Base-by-base conservation (phyloP, 2,329 filamentous ascomycete genomes). In the Drechslerella coelobrocha region DNA sequence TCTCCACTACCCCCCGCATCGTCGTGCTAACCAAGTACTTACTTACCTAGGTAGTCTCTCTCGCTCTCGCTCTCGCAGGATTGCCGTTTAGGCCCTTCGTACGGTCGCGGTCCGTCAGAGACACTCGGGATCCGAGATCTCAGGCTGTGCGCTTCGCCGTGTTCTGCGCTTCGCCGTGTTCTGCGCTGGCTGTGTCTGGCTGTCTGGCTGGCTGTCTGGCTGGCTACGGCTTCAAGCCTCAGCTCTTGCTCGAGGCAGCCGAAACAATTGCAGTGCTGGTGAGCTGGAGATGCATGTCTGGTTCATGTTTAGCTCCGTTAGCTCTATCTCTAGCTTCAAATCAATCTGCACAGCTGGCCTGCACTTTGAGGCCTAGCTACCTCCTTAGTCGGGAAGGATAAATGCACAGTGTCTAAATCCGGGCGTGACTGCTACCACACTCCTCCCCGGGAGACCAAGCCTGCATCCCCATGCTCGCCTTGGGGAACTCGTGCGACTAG, bases 241-340 rank as follows among this genome's bases (percentile, higher is more conserved):
- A n/a, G 29, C 45, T 51, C 45, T 57, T 19, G 17, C 23, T 34
- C 57, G 65, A 62, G 65, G 65, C 65, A 62, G 10, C 52, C 61
- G 57, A 61, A 23, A 61, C 51, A 56, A 7, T 43, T 21, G 19
- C 26, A 17, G 29, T 52, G 19, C 52, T 69, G 21, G 19, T 21
- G 41, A 19, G 21, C 3, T 17, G 19, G 41, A 6, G n/a, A 14
- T 9, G 4, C 2, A 19, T 45, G 41, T 31, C 29, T 31, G 12
- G 12, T 12, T 12, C 29, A 10, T 6, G n/a, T 3, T 45, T 21
- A n/a, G n/a, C n/a, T n/a, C n/a, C 41, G 19, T n/a, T 19, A 19
- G 41, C 8, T 19, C 19, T 21, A 6, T 45, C 41, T 39, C 34
- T 19, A 23, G 41, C 41, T 45, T 45, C 41, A 17, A 45, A 19